These are phyloP conservation scores for Colletotrichum magnum DNA, from an alignment of 2,329 filamentous ascomycete species.

Conservation along the genomic window DNA sequence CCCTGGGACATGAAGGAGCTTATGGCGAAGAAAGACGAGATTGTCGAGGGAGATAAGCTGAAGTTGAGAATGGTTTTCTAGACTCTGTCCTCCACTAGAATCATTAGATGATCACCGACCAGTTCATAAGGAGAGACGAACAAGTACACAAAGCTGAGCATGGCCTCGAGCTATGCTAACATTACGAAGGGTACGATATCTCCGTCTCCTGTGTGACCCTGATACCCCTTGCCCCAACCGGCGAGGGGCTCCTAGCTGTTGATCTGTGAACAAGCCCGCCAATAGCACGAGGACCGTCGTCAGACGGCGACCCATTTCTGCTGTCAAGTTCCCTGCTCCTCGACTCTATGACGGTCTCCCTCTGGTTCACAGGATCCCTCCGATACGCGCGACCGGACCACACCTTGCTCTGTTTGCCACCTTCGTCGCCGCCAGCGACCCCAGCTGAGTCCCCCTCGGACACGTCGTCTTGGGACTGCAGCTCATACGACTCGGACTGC, in stretches of 20 bases:
- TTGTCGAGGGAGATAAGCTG: conserved; percentile 51
- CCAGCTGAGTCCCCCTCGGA: not conserved
- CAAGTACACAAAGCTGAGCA: too few species aligned
- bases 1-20: conserved; percentile 56
- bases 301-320: not conserved
- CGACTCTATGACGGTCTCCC: not conserved
- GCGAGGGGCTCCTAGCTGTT: not conserved
- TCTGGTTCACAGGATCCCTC: not conserved
- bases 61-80: conserved; percentile 49
- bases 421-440: not conserved
- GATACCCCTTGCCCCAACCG: not conserved
- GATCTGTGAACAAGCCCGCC: not conserved
- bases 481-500: conserved; percentile 25
- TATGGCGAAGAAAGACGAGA: conserved; percentile 49
- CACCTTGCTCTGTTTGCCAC: conserved; percentile 12
- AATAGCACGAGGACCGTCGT: not conserved
- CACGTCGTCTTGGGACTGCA: conserved; percentile 15
- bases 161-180: too few species aligned
- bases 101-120: too few species aligned
- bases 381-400: conserved; percentile 15
- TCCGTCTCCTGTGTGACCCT: not conserved
- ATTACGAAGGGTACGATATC: not conserved
- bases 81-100: too few species aligned
- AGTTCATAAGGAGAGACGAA: too few species aligned
- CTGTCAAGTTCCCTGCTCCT: not conserved